phyloP scores from a whole-genome alignment of 106 monocot species.

The Gastrodia elata region DNA sequence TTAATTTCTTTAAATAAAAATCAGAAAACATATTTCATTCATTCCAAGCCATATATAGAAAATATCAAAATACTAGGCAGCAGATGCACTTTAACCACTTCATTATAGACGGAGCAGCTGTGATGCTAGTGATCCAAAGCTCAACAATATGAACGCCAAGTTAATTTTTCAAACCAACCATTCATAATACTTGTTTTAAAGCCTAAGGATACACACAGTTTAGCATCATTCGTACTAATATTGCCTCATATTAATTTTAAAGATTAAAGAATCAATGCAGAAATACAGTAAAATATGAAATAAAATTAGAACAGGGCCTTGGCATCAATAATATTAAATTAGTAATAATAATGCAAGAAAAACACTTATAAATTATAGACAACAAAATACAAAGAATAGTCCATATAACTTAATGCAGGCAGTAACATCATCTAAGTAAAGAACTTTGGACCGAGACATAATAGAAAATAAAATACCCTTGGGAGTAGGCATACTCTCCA shows the following conservation, averaged over 20 bases:
- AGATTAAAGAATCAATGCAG: neutral
- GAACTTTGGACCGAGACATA: neutral
- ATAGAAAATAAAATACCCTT: slow-evolving; percentile 36
- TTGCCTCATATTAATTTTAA: neutral
- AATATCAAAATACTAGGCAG: too few species aligned
- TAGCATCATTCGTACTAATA: neutral
- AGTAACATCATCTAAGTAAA: neutral
- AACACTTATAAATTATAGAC: neutral
- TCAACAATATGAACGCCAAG: neutral
- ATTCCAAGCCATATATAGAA: too few species aligned
- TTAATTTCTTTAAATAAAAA: neutral
- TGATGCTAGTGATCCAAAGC: neutral
- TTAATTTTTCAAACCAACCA: neutral
- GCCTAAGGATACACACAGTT: neutral
- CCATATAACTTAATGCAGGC: neutral
- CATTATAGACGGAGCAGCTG: neutral
- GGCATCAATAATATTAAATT: neutral
- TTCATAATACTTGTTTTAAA: neutral
- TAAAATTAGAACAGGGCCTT: neutral
- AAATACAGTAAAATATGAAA: neutral
- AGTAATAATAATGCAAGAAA: neutral
- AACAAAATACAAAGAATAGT: neutral
- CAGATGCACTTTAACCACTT: neutral
- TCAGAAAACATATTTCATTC: too few species aligned
- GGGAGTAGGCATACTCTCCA: slow-evolving; percentile 67